A percentile compares a stretch with the other conserved stretches of the same genome.
Conservation (phyloP, 306 rosid species). For the Vigna nakashimae region DNA sequence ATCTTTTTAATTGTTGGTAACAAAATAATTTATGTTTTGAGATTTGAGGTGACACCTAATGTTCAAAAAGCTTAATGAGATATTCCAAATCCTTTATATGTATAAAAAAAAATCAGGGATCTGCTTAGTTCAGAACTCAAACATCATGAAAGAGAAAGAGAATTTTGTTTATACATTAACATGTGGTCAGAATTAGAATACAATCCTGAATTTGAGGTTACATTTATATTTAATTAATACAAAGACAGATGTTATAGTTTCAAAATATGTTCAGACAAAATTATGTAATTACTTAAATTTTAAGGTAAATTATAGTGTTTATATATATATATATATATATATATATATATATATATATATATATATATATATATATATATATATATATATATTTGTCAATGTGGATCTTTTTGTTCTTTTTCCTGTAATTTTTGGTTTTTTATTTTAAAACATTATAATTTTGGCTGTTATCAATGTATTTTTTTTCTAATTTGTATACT, state of each 20-base stretch:
- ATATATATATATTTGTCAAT: no score
- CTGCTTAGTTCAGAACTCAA: background rate
- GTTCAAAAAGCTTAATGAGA: background rate
- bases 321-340: no score
- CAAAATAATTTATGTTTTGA: background rate
- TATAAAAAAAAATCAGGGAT: background rate
- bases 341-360: no score
- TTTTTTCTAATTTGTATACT: no score
- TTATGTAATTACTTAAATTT: background rate
- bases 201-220: background rate
- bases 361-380: no score
- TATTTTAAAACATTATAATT: no score
- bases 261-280: background rate
- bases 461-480: no score
- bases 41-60: background rate
- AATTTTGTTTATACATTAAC: background rate
- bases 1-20: background rate
- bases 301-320: no score
- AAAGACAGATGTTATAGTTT: background rate
- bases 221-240: background rate
- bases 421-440: no score
- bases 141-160: background rate
- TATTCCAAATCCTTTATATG: slow-evolving; percentile 21
- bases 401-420: no score
- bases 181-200: background rate